phyloP scores from a whole-genome alignment of 176 grass and related monocot genomes.

The Stipa capillata region DNA sequence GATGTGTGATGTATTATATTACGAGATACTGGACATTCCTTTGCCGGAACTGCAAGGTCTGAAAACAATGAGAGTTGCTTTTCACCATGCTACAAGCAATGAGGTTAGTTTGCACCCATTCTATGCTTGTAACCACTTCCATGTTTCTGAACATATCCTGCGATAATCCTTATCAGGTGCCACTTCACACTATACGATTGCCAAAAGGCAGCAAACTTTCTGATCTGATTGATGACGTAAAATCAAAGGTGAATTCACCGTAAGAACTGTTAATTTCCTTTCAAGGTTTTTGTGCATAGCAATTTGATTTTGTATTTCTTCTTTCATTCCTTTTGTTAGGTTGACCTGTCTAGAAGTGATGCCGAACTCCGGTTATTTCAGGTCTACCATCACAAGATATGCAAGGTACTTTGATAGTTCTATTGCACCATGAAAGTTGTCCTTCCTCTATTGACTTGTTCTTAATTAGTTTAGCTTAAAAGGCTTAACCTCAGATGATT shows the following conservation, averaged over 20 bases:
- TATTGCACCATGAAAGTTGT: neutral
- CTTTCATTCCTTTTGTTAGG: conserved; percentile 22
- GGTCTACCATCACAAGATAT: conserved; percentile 53
- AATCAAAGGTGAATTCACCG: conserved; percentile 47
- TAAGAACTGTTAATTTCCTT: neutral
- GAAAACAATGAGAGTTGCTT: conserved; percentile 54
- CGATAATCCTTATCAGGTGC: conserved; percentile 29
- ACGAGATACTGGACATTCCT: conserved; percentile 75
- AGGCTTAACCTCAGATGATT: no score
- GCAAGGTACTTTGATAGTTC: conserved; percentile 40
- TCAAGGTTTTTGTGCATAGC: neutral
- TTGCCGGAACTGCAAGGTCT: conserved; percentile 66
- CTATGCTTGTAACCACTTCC: neutral
- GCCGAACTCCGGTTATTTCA: conserved; percentile 56
- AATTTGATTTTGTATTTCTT: conserved; percentile 7
- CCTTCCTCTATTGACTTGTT: neutral
- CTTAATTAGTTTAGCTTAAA: no score
- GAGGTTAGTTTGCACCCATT: conserved; percentile 36
- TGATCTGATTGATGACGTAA: conserved; percentile 55
- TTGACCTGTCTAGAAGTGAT: conserved; percentile 42
- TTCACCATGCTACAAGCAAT: conserved; percentile 43
- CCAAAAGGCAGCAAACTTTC: conserved; percentile 46
- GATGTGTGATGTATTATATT: conserved; percentile 69
- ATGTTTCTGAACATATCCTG: conserved; percentile 19
- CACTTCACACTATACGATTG: conserved; percentile 37